Evolutionary conservation across 2,329 filamentous ascomycete genomes (phyloP), one percentile per base, ranked within the genome.

Genomic region (Colletotrichum sp.): DNA sequence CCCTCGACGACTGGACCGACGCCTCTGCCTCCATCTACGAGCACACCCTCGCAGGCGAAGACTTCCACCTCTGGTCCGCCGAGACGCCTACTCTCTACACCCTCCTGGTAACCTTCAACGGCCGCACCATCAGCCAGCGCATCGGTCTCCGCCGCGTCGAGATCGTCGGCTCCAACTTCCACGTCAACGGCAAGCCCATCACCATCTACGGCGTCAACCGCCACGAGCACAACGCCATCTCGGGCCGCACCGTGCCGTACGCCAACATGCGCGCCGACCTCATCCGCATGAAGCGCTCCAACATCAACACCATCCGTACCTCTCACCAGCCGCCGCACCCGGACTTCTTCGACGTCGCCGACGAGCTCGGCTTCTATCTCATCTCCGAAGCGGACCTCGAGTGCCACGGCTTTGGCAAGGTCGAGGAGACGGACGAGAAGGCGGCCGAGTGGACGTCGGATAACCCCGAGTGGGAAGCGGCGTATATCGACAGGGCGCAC

Each of bases 171-270:
- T 90, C 92, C 0, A 85, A 93, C 24, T 87, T 94, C 77, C 87
- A 88, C 63, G 90, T 95, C 77, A 95, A 95, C 71, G 92, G 93
- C 4, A 87, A 87, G n/a, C 87, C 91, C 0, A 88, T 95, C 67
- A 89, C 93, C 14, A 87, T 95, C 78, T 90, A 92, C n/a, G 93
- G 93, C 3, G 92, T 92, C 9, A 95, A 95, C 79, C 88, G 93
- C 34, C 93, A 95, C 78, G 93, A 95, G 74, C 92, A 95, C 77
- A 91, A 94, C 78, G 90, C 92, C 0, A 83, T 88, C 69, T 88
- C 88, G 6, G 93, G 93, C 2, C 89, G 92, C 1, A 87, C 92
- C 1, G 90, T 94, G 1, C 91, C 92, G 0, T 88, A 90, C 43
- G 88, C 90, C 0, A 91, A 89, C 9, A 88, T 95, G 80, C 86